phyloP scores from a whole-genome alignment of 176 grass and related monocot species.

The Oryza brachyantha region DNA sequence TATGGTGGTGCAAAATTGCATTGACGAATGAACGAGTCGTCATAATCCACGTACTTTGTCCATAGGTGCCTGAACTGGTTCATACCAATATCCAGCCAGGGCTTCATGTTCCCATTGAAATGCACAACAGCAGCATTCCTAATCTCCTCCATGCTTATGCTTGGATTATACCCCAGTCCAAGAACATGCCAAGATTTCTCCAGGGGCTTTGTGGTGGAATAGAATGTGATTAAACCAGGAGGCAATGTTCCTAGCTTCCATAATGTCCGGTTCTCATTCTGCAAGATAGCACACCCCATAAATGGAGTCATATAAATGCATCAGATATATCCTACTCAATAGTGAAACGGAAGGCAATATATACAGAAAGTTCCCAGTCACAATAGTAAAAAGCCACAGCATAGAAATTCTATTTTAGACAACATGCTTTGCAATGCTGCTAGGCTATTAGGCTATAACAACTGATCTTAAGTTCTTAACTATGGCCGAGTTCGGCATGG shows the following conservation, averaged over 20 bases:
- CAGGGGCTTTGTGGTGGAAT: conserved; percentile 95
- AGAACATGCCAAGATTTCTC: conserved; percentile 99
- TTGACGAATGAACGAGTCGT: conserved; percentile 59
- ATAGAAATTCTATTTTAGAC: not conserved
- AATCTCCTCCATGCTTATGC: conserved; percentile 98
- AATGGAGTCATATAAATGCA: conserved; percentile 11
- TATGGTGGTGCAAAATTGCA: conserved; percentile 88
- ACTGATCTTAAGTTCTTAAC: not conserved
- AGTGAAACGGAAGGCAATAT: not conserved
- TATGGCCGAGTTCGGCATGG: too few relatives aligned
- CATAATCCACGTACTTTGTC: conserved; percentile 91
- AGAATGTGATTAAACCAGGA: conserved; percentile 94
- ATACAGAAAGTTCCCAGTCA: not conserved
- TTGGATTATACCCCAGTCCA: conserved; percentile 94
- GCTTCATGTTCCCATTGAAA: conserved; percentile 99
- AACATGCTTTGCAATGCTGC: not conserved
- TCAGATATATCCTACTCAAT: not conserved
- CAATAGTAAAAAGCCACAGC: not conserved
- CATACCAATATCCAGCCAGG: conserved; percentile 98
- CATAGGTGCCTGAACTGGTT: conserved; percentile 86
- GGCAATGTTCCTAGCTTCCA: conserved; percentile 95
- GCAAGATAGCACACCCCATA: conserved; percentile 14
- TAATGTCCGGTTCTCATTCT: conserved; percentile 91
- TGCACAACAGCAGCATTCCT: conserved; percentile 93
- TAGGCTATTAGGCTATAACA: not conserved